Base-by-base conservation (phyloP, 495 filamentous ascomycete genomes). In the Mycothermus thermophilus region DNA sequence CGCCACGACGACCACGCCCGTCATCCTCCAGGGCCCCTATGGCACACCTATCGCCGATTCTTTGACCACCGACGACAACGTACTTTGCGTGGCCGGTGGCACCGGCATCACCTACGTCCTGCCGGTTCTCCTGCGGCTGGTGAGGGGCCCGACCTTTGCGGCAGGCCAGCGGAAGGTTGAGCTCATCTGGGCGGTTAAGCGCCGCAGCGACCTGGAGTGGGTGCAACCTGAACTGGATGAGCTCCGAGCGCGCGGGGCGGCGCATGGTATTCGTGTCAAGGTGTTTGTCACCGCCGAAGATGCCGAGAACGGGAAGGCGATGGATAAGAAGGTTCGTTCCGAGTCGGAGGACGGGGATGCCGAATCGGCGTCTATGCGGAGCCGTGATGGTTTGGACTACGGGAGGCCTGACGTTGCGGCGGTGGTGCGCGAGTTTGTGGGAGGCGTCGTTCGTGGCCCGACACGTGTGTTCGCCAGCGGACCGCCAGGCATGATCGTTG, bases 71-170 rank as follows among this genome's bases (percentile, higher is more conserved):
- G 57, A 61, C 16, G 53, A 58, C 16, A 79, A 79, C 34, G 51
- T 79, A 13, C 57, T 79, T 7, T 72, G 66, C 37, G 52, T 80
- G 1, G 74, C 75, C 4, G 75, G 77, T 20, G 74, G 78, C 7
- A 80, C 76, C 0, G 75, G 76, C 4, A 68, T 79, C 23, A 67
- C 74, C 0, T 79, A 73, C 42, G 64, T 75, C 2, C 59, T 79
- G 0, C 74, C 76, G 0, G 48, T 75, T 0, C 47, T 77, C 1
- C 58, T 71, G 7, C 44, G 58, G 0, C 41, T 74, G 14, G 47
- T 58, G 11, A 43, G 55, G n/a, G 47, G 56, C 10, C 22, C 52
- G 34, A 33, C 47, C 29, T 35, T 36, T 33, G 39, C 50, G 3
- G 11, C 22, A 25, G 46, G 48, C 15, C n/a, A n/a, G n/a, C 43